Conservation (phyloP, 257 asterid genomes). For the Solanum megistacrolobum region DNA sequence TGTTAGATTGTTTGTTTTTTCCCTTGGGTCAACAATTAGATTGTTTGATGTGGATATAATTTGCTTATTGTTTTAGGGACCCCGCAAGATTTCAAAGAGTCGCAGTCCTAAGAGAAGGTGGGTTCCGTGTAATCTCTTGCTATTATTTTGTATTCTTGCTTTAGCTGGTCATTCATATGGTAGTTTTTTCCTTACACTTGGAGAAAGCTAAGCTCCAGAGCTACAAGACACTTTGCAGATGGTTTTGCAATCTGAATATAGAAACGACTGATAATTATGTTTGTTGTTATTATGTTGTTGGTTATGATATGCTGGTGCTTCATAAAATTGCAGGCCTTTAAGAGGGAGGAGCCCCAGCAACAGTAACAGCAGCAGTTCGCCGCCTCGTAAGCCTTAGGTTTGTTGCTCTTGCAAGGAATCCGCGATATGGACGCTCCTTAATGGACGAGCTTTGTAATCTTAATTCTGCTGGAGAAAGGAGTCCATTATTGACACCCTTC, state of each 20-base stretch:
- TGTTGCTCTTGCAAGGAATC: not conserved
- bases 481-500: not conserved
- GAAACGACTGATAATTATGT: not conserved
- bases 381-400: constrained; percentile 21
- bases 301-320: not conserved
- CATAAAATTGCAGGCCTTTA: constrained; percentile 14
- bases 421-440: not conserved
- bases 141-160: not conserved
- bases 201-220: not conserved
- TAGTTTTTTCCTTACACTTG: not conserved
- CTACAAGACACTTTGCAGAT: not conserved
- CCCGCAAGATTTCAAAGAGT: constrained; percentile 30
- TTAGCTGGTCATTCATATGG: not conserved
- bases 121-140: not conserved
- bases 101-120: constrained; percentile 49
- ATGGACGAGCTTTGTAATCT: not conserved
- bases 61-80: constrained; percentile 16
- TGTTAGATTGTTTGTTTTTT: not conserved
- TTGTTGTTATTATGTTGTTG: not conserved
- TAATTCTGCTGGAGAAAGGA: not conserved
- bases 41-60: not conserved
- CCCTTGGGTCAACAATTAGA: not conserved
- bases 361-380: constrained; percentile 33
- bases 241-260: not conserved
- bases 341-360: constrained; percentile 34